A percentile compares a stretch with the other conserved stretches of the same genome.
phyloP scores from a whole-genome alignment of 495 filamentous ascomycete species.

The Penicillium paxilli region DNA sequence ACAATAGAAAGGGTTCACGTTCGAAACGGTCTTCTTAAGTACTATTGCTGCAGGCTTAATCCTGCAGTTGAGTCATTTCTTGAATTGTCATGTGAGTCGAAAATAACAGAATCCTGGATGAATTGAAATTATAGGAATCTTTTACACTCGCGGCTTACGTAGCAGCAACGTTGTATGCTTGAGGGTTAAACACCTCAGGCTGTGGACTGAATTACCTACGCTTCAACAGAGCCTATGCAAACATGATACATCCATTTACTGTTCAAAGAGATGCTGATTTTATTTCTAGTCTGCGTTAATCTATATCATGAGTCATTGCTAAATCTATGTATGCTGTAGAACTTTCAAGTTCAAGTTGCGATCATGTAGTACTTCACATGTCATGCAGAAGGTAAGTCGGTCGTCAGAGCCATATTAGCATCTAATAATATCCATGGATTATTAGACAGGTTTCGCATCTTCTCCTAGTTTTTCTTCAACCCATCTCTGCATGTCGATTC shows the following conservation, averaged over 20 bases:
- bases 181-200: too few relatives aligned
- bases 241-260: too few relatives aligned
- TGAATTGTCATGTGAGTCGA: too few relatives aligned
- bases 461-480: conserved; percentile 31
- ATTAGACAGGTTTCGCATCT: conserved; percentile 15
- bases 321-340: conserved; percentile 3
- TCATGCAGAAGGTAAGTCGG: conserved; percentile 2
- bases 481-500: conserved; percentile 46
- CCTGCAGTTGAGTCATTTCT: neutral
- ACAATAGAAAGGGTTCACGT: neutral
- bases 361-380: too few relatives aligned
- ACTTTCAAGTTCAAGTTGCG: too few relatives aligned
- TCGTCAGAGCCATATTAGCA: neutral
- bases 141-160: too few relatives aligned
- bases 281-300: conserved; percentile 3
- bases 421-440: neutral
- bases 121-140: too few relatives aligned
- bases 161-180: too few relatives aligned
- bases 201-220: too few relatives aligned
- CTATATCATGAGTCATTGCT: conserved; percentile 2
- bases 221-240: too few relatives aligned
- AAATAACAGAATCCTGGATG: too few relatives aligned
- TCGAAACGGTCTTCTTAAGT: neutral
- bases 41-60: neutral
- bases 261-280: too few relatives aligned